Base-by-base conservation (phyloP, 2,329 filamentous ascomycete genomes). In the Acrocalymma vagum region DNA sequence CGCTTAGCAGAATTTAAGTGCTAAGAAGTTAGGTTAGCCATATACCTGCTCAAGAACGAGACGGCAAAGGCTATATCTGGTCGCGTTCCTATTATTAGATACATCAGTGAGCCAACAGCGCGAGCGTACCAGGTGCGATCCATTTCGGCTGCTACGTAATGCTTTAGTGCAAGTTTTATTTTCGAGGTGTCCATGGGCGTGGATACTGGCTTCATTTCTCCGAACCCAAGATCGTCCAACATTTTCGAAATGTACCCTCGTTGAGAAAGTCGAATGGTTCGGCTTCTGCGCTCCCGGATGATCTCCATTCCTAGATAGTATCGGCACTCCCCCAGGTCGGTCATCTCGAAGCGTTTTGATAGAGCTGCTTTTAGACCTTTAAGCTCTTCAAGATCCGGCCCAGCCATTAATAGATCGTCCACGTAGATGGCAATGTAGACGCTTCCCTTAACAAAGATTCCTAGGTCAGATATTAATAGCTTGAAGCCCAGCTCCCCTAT, bases 281-380 rank as follows among this genome's bases (percentile, higher is more conserved):
- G 15, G n/a, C 35, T 42, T 6, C 28, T 9, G 2, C 36, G 16
- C 13, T 63, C 45, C 10, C 46, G 13, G 2, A 35, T 23, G 15
- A 68, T 49, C 15, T 28, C 14, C 17, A 69, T 54, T 3, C 62
- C 56, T 0, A 68, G 45, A 31, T 61, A 69, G 32, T 45, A 58
- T 4, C 20, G 21, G 14, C 27, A 44, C 0, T 35, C 27, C 0
- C 58, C 53, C 5, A 67, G 42, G 18, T 67, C 53, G 3, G 25
- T 50, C 35, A 67, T 67, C 8, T 56, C 9, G 28, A 64, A 70
- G 5, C 39, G 11, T 0, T 48, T 30, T 0, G 4, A 7, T 2
- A 67, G 52, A 0, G 40, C 16, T 0, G 21, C 10, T 26, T 67
- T 65, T 9, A 63, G 18, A 13, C 28, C 20, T 8, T 44, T 41